Evolutionary conservation across 1,284 basidiomycete genomes (phyloP), one percentile per base, ranked within the genome.

Genomic region (Ustilago lituana): DNA sequence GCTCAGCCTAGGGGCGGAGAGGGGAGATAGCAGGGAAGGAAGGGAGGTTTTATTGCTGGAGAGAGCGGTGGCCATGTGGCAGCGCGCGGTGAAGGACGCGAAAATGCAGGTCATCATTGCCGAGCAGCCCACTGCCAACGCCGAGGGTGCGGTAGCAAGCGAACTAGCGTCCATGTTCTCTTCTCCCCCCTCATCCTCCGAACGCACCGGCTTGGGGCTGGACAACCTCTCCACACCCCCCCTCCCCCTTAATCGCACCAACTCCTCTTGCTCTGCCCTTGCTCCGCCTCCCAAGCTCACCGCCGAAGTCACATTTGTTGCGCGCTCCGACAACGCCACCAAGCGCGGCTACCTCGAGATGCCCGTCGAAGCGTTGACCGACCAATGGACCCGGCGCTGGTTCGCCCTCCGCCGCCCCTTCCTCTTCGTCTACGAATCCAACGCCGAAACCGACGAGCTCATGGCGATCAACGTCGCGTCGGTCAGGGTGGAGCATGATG

Each of bases 391-490:
- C 68, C 88, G 87, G 78, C 85, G 89, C 39, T 93, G 90, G 88
- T 94, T 95, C 79, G 91, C 93, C 12, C 85, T 98, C n/a, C 87
- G 89, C 80, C 56, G 76, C 77, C 95, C 95, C 0, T 94, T 95
- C 83, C 86, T 98, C 5, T 89, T 93, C 77, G 86, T 97, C 55
- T 96, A 94, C 84, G 85, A 87, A 26, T 88, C 89, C 67, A 89
- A 89, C 8, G 88, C 89, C 67, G 92, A 96, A 82, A 81, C 90
- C 15, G 91, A 93, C 76, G 93, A 96, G 83, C 84, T 89, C 7
- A 72, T 76, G 46, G 86, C 96, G 50, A 89, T 98, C 79, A 92
- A 92, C 80, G 86, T 98, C 43, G 87, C 85, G 22, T 90, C 90
- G 29, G 91, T 94, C 39, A 91, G 91, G 68, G 89, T 97, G 15